phyloP scores from a whole-genome alignment of 768 basidiomycete genomes.

The Leccinum subgranulosum region DNA sequence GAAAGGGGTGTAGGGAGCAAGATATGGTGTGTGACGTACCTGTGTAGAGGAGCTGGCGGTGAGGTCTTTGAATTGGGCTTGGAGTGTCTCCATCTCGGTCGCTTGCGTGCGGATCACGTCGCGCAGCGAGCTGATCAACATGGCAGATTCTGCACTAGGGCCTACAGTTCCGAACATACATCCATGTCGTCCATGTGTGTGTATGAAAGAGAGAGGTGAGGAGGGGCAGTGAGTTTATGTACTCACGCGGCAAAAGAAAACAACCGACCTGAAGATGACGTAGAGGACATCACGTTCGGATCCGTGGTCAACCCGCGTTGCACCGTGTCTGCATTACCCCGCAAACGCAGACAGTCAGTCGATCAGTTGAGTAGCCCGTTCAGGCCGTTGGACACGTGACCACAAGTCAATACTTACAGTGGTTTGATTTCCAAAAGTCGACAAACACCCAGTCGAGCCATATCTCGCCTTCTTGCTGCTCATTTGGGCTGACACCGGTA shows the following conservation, averaged over 20 bases:
- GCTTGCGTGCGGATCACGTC: constrained; percentile 81
- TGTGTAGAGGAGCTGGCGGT: constrained; percentile 37
- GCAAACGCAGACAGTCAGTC: neutral
- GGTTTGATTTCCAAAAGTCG: constrained; percentile 98
- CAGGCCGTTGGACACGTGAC: neutral
- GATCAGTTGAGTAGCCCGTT: neutral
- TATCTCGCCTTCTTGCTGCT: constrained; percentile 75
- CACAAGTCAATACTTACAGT: constrained; percentile 55
- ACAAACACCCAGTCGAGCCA: constrained; percentile 99
- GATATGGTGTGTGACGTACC: constrained; percentile 22
- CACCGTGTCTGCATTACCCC: constrained; percentile 48
- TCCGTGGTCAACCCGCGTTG: constrained; percentile 71
- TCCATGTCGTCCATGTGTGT: neutral
- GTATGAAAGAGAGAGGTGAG: neutral
- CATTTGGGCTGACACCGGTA: constrained; percentile 7
- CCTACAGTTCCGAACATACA: constrained; percentile 34
- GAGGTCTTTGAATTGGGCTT: constrained; percentile 51
- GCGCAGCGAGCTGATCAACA: constrained; percentile 80
- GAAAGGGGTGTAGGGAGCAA: neutral
- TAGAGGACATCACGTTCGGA: constrained; percentile 59
- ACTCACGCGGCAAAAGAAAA: neutral
- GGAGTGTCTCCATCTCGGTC: constrained; percentile 71
- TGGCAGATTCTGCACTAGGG: constrained; percentile 71
- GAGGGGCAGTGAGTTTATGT: neutral
- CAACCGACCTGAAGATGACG: constrained; percentile 50